Evolutionary conservation across 1,139 yeast species (phyloP).

Genomic region (Candida dubliniensis): DNA sequence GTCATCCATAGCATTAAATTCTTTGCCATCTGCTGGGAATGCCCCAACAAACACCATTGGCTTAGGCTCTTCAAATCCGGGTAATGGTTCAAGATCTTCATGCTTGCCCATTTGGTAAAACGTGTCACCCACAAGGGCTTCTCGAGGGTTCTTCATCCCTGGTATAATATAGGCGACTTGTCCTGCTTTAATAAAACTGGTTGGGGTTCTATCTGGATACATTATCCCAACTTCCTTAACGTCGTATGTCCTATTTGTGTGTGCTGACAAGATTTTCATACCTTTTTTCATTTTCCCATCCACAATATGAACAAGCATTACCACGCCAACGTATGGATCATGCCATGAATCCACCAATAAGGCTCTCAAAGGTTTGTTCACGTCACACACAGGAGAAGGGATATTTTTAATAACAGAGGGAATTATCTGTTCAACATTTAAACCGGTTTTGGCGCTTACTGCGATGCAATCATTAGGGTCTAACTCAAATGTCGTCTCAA

Average conservation of each 20-base stretch:
- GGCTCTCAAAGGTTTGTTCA: slow-evolving; percentile 62
- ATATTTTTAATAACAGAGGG: slow-evolving; percentile 80
- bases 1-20: slow-evolving; percentile 86
- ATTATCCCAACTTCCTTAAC: slow-evolving; percentile 92
- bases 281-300: slow-evolving; percentile 81
- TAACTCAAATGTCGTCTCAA: slow-evolving; percentile 79
- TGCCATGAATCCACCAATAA: slow-evolving; percentile 96
- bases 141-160: slow-evolving; percentile 86
- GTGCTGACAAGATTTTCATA: slow-evolving; percentile 73
- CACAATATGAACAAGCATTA: slow-evolving; percentile 76
- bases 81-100: slow-evolving; percentile 68
- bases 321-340: slow-evolving; percentile 92
- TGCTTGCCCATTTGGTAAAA: slow-evolving; percentile 67
- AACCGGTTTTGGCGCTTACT: slow-evolving; percentile 91
- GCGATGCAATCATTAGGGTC: slow-evolving; percentile 73
- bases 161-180: slow-evolving; percentile 94
- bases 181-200: slow-evolving; percentile 71
- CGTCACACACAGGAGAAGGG: slow-evolving; percentile 66
- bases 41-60: slow-evolving; percentile 99
- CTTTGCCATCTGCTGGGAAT: slow-evolving; percentile 93
- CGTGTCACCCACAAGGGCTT: slow-evolving; percentile 92
- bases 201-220: slow-evolving; percentile 82
- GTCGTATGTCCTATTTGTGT: slow-evolving; percentile 74
- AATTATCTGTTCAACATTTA: slow-evolving; percentile 69
- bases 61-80: slow-evolving; percentile 94